These are phyloP conservation scores for Raphanus hybrid DNA, from an alignment of 441 rosid species.

Conservation along the genomic window DNA sequence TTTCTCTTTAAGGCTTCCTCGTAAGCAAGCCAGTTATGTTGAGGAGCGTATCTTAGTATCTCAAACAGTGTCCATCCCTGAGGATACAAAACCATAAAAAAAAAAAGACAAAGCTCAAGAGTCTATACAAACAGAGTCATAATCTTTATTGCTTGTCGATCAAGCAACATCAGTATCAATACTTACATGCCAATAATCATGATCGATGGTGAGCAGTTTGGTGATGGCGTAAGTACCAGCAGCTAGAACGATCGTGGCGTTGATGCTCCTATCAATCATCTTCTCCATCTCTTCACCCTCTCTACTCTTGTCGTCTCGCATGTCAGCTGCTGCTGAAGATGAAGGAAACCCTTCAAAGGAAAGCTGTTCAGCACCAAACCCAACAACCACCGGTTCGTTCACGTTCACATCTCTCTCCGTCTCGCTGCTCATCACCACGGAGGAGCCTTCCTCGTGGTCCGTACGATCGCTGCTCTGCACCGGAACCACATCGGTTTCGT, in stretches of 20 bases:
- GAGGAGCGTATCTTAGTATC: slow-evolving; percentile 88
- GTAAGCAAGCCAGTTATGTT: slow-evolving; percentile 93
- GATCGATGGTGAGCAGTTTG: slow-evolving; percentile 90
- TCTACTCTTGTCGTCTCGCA: slow-evolving; percentile 36
- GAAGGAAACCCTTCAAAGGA: slow-evolving; percentile 73
- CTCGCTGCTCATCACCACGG: slow-evolving; percentile 39
- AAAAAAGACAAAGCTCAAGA: slow-evolving; percentile 9
- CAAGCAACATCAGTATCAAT: background rate
- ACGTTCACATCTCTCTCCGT: slow-evolving; percentile 52
- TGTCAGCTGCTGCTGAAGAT: slow-evolving; percentile 39
- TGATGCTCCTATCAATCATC: slow-evolving; percentile 64
- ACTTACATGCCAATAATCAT: slow-evolving; percentile 93
- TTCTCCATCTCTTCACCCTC: slow-evolving; percentile 49
- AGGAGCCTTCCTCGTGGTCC: slow-evolving; percentile 63
- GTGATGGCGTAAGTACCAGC: slow-evolving; percentile 81
- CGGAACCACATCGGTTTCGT: slow-evolving; percentile 68
- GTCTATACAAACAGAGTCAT: background rate
- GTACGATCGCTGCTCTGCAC: slow-evolving; percentile 58
- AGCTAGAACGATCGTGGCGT: slow-evolving; percentile 77
- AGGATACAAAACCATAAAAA: slow-evolving; percentile 10
- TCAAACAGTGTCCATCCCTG: slow-evolving; percentile 96
- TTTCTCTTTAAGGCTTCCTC: slow-evolving; percentile 84
- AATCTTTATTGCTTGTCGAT: background rate
- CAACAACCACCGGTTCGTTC: slow-evolving; percentile 59
- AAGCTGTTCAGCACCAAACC: slow-evolving; percentile 38